Conservation (phyloP, 2,329 filamentous ascomycete species). For the Cadophora sp. region DNA sequence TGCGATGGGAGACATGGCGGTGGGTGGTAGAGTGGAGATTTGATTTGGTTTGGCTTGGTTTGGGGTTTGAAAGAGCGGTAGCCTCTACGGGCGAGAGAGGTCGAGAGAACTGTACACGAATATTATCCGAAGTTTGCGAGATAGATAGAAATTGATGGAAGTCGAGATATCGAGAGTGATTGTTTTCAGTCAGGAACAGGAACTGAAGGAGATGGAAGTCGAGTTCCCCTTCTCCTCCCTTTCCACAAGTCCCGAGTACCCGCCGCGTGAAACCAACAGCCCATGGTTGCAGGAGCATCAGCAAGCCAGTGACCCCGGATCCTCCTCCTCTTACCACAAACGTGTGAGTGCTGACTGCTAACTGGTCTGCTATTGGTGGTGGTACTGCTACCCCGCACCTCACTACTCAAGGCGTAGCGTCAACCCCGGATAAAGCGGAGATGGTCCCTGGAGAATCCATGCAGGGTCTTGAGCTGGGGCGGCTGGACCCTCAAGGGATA, state of each 20-base stretch:
- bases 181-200: slow-evolving; percentile 4
- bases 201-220: background rate
- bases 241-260: background rate
- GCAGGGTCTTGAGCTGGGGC: slow-evolving; percentile 5
- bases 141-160: background rate
- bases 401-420: background rate
- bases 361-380: background rate
- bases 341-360: slow-evolving; percentile 7
- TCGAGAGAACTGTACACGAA: too few relatives aligned
- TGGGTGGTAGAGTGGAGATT: slow-evolving; percentile 14
- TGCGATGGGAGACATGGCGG: slow-evolving; percentile 24
- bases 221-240: background rate
- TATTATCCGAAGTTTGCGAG: too few relatives aligned
- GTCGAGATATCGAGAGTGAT: background rate
- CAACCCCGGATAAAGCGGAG: slow-evolving; percentile 7
- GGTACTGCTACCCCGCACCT: background rate
- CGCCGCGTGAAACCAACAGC: slow-evolving; percentile 2
- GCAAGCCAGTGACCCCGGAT: background rate
- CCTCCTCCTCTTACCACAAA: background rate
- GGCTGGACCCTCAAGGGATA: background rate
- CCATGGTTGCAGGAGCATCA: background rate
- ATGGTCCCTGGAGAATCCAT: background rate
- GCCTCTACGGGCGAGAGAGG: background rate
- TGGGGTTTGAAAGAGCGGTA: background rate
- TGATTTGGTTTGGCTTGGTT: slow-evolving; percentile 7